These are phyloP conservation scores for Cavenderia fasciculata DNA, from an alignment of 78 protist species.

Conservation along the genomic window DNA sequence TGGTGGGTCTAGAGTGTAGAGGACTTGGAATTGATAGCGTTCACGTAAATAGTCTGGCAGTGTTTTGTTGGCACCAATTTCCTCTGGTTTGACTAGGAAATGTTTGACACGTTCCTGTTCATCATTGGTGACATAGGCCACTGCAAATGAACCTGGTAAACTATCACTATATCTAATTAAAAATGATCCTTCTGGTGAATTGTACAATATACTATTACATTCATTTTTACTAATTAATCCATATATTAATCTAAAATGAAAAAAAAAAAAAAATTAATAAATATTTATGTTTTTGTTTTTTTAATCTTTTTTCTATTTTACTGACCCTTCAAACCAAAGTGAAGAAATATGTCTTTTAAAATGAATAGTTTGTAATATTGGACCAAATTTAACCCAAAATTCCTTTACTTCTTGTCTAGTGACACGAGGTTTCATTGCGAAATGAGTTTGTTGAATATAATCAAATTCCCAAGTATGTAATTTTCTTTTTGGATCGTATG, in stretches of 20 bases:
- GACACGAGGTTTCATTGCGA: conserved; percentile 21
- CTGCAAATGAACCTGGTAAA: conserved; percentile 77
- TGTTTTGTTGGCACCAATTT: conserved; percentile 76
- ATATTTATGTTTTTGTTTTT: too few species aligned
- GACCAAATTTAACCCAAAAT: conserved; percentile 80
- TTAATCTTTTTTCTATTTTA: background rate
- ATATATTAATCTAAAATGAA: conserved; percentile 56
- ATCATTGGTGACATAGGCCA: conserved; percentile 77
- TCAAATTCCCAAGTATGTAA: conserved; percentile 70
- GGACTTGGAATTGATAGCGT: conserved; percentile 42
- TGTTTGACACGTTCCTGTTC: conserved; percentile 77
- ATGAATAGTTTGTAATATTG: conserved; percentile 62
- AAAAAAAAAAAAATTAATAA: too few species aligned
- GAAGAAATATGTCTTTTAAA: conserved; percentile 75
- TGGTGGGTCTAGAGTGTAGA: conserved; percentile 57
- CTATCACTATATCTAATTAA: conserved; percentile 73
- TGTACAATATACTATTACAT: conserved; percentile 28
- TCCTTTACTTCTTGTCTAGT: conserved; percentile 41
- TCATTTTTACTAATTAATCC: conserved; percentile 64
- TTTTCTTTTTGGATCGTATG: conserved; percentile 26
- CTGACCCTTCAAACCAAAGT: conserved; percentile 74
- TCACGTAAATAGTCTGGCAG: conserved; percentile 71
- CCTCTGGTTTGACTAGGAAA: conserved; percentile 75
- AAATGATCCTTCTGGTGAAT: conserved; percentile 53
- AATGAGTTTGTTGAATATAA: conserved; percentile 62